Evolutionary conservation across 345 rosid species (phyloP), one percentile per base, ranked within the genome.

Genomic region (Eutrema heterophyllum): DNA sequence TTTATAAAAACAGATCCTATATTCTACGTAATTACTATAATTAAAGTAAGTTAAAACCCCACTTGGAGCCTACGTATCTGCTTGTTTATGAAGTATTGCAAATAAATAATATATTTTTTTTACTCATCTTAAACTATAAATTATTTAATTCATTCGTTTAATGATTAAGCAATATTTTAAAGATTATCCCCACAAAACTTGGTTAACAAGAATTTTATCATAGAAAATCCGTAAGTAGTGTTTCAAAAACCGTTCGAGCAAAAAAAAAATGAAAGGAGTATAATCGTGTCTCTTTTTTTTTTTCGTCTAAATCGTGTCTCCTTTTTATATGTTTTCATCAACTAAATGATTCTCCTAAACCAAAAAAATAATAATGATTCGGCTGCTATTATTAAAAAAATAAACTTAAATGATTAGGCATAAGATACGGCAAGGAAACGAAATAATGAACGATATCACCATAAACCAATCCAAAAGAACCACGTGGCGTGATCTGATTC

Each of bases 401-500:
- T 7, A 56, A 24, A 35, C 35, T 35, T 70, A 8, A 18, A 71
- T 51, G 36, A 32, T 65, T 64, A 44, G 10, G 41, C 51, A n/a
- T 2, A 16, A 15, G 50, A 71, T 71, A 60, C 68, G 32, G 51
- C 9, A 41, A 30, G 27, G 8, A 27, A 9, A 52, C 50, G 8
- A 52, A 56, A n/a, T 4, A 18, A 16, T 15, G 26, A 29, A 67
- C 68, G 27, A 62, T 36, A 69, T 62, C 70, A 69, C 6, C 9
- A 54, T 1, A 2, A 32, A 7, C 71, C 71, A 69, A 71, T 77
- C 24, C 1, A 7, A 16, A 26, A 41, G 0, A 6, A 57, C 82
- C 93, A 86, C 90, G 89, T 88, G 88, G 80, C 83, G 59, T 2
- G 35, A 72, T 64, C 49, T 39, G 13, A 70, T 54, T 67, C 75